Evolutionary conservation across 2,329 filamentous ascomycete genomes (phyloP), one percentile per base, ranked within the genome.

Genomic region (Cordyceps tenuipes): DNA sequence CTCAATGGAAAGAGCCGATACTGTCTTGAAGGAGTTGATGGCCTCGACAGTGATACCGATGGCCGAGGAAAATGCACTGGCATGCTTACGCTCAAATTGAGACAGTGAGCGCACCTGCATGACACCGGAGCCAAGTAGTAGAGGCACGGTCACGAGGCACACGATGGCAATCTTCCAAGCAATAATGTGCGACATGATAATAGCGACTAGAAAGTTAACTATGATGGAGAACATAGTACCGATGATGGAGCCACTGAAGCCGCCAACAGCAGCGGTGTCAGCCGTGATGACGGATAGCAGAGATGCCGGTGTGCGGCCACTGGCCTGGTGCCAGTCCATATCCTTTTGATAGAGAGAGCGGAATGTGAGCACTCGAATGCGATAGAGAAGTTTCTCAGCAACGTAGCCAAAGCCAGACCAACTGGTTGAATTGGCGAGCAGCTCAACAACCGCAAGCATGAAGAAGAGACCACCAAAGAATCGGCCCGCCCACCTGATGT

Each of bases 131-230:
- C 84, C 84, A 0, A 91, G 76, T 6, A 90, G 79, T 10, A 91
- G 72, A 0, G 88, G 89, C 0, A 91, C 83, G 9, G 83, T 78
- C 0, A 87, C 80, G 6, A 91, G 76, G 59, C 86, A 87, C 3
- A 91, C 88, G 15, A 91, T 72, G 0, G 87, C 87, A 62, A 91
- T 89, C 67, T 84, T 87, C 89, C 88, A 91, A 3, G 86, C 86
- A 51, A 91, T 77, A 49, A 90, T 82, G 63, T 89, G 86, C 0
- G 87, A 84, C 10, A 91, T 68, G 34, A 88, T 82, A 59, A 90
- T 84, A 1, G 85, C 86, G 0, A 81, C 83, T 17, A 90, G 63
- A 31, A 90, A 82, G 69, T 88, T 90, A 63, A 90, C 79, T 3
- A 81, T 65, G 23, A 89, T 86, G 0, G 86, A 85, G 61, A 90